Percentiles rank a stretch among this genome's conserved stretches.
Evolutionary conservation across 306 rosid genomes (phyloP).

Genomic region (Neltuma alba): DNA sequence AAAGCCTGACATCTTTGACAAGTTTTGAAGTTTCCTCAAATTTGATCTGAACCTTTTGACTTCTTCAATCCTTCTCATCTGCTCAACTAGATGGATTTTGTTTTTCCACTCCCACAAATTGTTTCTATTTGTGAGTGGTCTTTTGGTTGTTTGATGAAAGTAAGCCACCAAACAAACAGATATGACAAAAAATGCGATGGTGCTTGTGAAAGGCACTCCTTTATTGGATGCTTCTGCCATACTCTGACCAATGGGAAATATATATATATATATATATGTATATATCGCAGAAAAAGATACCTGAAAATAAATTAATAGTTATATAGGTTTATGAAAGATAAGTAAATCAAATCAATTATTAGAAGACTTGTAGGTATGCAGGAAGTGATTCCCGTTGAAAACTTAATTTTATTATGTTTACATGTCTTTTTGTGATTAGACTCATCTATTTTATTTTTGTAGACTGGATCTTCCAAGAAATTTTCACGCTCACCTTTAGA

Average conservation of each 20-base stretch:
- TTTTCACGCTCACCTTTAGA: background rate
- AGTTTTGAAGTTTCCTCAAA: slow-evolving; percentile 17
- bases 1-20: slow-evolving; percentile 52
- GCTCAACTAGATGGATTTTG: slow-evolving; percentile 15
- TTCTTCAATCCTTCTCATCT: slow-evolving; percentile 24
- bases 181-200: slow-evolving; percentile 39
- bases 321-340: background rate
- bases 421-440: background rate
- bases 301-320: background rate
- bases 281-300: background rate
- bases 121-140: slow-evolving; percentile 20
- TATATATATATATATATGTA: background rate
- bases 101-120: slow-evolving; percentile 26
- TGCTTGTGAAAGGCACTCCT: slow-evolving; percentile 27
- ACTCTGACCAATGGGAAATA: slow-evolving; percentile 17
- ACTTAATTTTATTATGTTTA: background rate
- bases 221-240: slow-evolving; percentile 34
- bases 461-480: background rate
- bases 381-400: background rate
- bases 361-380: background rate
- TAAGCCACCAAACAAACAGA: slow-evolving; percentile 48
- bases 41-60: slow-evolving; percentile 41
- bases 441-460: background rate
- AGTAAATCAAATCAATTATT: background rate
- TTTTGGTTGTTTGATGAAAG: slow-evolving; percentile 30